A percentile compares a stretch with the other conserved stretches of the same genome.
Evolutionary conservation across 164 flowering plant species (phyloP).

Genomic region (Magnolia officinalis): DNA sequence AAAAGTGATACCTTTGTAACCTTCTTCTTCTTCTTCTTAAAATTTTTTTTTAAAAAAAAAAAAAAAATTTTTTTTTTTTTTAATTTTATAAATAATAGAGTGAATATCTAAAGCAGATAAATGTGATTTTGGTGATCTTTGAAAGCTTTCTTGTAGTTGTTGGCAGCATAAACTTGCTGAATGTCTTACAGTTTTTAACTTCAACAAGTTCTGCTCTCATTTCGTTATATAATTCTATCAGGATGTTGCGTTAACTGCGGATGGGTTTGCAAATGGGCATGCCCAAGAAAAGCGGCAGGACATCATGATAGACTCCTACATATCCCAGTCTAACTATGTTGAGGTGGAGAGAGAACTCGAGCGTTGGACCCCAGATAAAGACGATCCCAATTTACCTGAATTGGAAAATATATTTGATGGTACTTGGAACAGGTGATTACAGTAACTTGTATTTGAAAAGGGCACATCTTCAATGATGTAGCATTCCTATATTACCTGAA

Average conservation of each 20-base stretch:
- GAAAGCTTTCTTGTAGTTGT: background rate
- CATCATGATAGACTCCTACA: slow-evolving; percentile 70
- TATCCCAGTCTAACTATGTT: slow-evolving; percentile 65
- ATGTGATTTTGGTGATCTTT: background rate
- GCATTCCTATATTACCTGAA: too few species aligned
- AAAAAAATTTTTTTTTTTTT: too few species aligned
- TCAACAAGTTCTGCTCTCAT: background rate
- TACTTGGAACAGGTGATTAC: slow-evolving; percentile 71
- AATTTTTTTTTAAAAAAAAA: too few species aligned
- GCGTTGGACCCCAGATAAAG: slow-evolving; percentile 92
- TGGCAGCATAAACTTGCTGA: background rate
- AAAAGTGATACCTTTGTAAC: too few species aligned
- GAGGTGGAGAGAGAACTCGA: slow-evolving; percentile 75
- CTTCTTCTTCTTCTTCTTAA: too few species aligned
- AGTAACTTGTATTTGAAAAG: background rate
- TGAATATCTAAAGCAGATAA: background rate
- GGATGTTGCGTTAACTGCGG: slow-evolving; percentile 65
- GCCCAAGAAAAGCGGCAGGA: slow-evolving; percentile 57
- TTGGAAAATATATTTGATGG: slow-evolving; percentile 79
- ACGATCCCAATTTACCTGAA: slow-evolving; percentile 69
- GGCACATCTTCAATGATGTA: too few species aligned
- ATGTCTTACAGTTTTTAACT: too few species aligned
- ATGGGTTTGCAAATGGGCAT: slow-evolving; percentile 48
- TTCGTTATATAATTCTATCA: slow-evolving; percentile 24
- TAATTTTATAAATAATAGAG: background rate